phyloP scores from a whole-genome alignment of 1,139 yeast genomes.

The Geotrichum carabidarum region DNA sequence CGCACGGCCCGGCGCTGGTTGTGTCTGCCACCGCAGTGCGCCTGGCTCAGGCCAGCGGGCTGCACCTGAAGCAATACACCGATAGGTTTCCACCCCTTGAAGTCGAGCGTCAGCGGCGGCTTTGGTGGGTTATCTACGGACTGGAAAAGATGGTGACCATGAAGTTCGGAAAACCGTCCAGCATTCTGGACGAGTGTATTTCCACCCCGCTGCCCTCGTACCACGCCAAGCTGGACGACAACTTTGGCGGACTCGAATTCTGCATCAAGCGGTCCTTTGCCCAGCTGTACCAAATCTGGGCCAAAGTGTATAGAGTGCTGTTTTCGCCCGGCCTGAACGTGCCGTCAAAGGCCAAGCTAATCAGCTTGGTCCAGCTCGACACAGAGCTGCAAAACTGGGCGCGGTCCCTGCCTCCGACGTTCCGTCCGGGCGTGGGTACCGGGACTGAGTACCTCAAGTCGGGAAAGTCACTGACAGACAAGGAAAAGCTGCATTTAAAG shows the following conservation, averaged over 20 bases:
- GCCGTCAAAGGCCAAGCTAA: slow-evolving; percentile 29
- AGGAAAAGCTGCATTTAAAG: slow-evolving; percentile 1
- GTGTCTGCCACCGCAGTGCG: slow-evolving; percentile 51
- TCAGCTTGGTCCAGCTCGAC: slow-evolving; percentile 33
- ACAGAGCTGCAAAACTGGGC: slow-evolving; percentile 33
- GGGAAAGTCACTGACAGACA: not conserved
- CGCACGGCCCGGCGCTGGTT: slow-evolving; percentile 45
- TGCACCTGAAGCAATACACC: slow-evolving; percentile 54
- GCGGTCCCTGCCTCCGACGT: slow-evolving; percentile 29
- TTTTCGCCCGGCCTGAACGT: slow-evolving; percentile 33
- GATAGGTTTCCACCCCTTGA: slow-evolving; percentile 41
- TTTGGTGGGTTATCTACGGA: slow-evolving; percentile 56
- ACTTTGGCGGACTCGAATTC: slow-evolving; percentile 8
- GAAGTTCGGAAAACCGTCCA: slow-evolving; percentile 57
- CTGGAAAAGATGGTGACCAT: slow-evolving; percentile 53
- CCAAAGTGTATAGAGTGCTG: slow-evolving; percentile 29
- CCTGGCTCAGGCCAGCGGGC: slow-evolving; percentile 60
- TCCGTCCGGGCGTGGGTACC: not conserved
- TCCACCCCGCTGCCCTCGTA: slow-evolving; percentile 22
- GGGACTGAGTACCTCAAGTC: not conserved
- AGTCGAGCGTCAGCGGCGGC: slow-evolving; percentile 38
- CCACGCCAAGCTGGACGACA: slow-evolving; percentile 20
- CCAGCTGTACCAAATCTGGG: slow-evolving; percentile 27
- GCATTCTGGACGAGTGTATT: slow-evolving; percentile 47
- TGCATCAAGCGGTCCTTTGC: slow-evolving; percentile 15